Base-by-base conservation (phyloP, 345 rosid species). In the Lagerstroemia speciosa region DNA sequence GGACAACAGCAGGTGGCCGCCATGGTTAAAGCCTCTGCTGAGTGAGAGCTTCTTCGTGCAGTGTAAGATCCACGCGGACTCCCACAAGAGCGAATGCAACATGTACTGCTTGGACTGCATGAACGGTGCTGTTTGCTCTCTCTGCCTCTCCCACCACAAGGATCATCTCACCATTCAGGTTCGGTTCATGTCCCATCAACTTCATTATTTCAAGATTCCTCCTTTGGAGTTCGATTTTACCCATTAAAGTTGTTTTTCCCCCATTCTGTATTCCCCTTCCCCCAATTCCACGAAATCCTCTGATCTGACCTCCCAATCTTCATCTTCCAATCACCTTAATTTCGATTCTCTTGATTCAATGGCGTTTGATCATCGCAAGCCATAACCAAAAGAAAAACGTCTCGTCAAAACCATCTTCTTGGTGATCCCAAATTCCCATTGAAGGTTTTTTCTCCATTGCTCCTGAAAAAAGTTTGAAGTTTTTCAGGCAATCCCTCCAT, bases 41-140 rank as follows among this genome's bases (percentile, higher is more conserved):
- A 72, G 77, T 45, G 89, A 88, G 65, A 83, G 85, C 6, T 94
- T 94, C 85, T 94, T 94, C 80, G 93, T 77, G 78, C 98, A 92
- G 55, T 95, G 99, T 76, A 88, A 88, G 83, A 69, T 64, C 17
- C 98, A 95, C 78, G 87, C 76, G 14, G 96, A 92, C 77, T 86
- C 96, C 65, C 94, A 88, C 73, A 92, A 92, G 84, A 92, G 88
- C 71, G 99, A 95, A 80, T 92, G 99, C 75, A 95, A 95, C 70
- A 92, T 92, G 99, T 95, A 82, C 69, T 95, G 99, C 76, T 80
- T 95, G 79, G 98, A 95, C 79, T 95, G 99, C 48, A 82, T 84
- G 73, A 82, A 83, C 66, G 96, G 97, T 1, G 80, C 94, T 0
- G 88, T 95, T 65, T 95, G 98, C 71, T 87, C 95, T 77, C 78